Evolutionary conservation across 441 rosid species (phyloP).

Genomic region (Corymbia citriodora): DNA sequence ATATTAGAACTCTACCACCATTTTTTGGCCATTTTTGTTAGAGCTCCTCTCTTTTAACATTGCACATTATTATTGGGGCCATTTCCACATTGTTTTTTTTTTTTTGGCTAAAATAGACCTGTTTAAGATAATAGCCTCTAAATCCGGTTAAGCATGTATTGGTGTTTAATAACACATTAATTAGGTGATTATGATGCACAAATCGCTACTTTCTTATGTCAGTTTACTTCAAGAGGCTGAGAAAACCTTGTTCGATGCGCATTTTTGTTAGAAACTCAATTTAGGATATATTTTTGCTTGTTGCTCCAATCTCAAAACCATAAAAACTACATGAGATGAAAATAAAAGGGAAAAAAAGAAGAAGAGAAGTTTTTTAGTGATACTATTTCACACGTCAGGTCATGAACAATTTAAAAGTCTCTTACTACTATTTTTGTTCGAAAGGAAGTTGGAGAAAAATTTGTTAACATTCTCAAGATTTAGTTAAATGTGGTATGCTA

Average conservation of each 20-base stretch:
- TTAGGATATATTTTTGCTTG: fast-evolving
- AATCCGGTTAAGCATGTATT: not conserved
- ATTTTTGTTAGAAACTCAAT: not conserved
- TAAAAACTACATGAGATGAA: too few species aligned
- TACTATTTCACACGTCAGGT: too few species aligned
- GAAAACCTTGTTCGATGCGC: not conserved
- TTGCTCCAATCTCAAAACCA: too few species aligned
- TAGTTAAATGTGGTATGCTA: too few species aligned
- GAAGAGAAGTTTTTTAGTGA: too few species aligned
- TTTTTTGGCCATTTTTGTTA: not conserved
- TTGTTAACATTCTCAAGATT: too few species aligned
- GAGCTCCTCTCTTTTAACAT: not conserved
- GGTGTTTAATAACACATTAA: not conserved
- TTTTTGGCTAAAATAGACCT: not conserved
- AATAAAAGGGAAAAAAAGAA: too few species aligned
- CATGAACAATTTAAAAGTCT: not conserved
- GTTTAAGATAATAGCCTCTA: not conserved
- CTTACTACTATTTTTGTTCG: too few species aligned
- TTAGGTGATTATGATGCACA: not conserved
- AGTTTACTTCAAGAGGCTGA: not conserved
- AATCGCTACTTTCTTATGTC: not conserved
- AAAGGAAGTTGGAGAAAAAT: not conserved
- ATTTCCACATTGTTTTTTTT: not conserved
- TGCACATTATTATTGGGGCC: not conserved
- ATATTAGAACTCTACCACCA: not conserved